These are phyloP conservation scores for Pseudocercospora musae DNA, from an alignment of 2,329 filamentous ascomycete species.

Conservation along the genomic window DNA sequence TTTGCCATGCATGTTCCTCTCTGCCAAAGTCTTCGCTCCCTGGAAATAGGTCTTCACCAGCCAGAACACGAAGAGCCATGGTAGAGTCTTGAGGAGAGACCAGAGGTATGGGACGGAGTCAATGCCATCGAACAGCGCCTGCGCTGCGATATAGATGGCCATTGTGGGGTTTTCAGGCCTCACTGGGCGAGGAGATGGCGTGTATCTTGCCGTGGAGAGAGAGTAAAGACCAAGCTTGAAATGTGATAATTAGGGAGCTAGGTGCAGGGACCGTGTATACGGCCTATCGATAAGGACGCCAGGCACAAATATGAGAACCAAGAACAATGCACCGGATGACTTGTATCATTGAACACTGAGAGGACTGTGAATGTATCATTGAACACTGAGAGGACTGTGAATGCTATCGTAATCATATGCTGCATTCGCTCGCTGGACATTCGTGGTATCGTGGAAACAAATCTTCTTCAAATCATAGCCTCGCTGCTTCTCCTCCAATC, in stretches of 20 bases:
- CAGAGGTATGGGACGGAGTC: constrained; percentile 43
- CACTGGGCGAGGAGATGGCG: neutral
- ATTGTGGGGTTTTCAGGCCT: constrained; percentile 40
- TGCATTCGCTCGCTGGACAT: neutral
- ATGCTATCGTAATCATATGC: neutral
- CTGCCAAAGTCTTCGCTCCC: constrained; percentile 69
- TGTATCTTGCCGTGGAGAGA: neutral
- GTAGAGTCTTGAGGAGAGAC: constrained; percentile 47
- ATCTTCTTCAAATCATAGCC: constrained; percentile 20
- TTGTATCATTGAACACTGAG: no score
- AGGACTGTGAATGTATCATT: no score
- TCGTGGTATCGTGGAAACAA: neutral
- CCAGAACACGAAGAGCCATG: constrained; percentile 52
- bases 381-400: no score
- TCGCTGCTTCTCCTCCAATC: constrained; percentile 35
- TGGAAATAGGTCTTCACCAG: constrained; percentile 72
- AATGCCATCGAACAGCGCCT: constrained; percentile 54
- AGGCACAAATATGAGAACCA: neutral
- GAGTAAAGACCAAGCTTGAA: neutral
- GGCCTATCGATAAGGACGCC: neutral
- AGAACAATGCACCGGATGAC: no score
- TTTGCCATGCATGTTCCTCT: constrained; percentile 86
- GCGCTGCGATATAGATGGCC: constrained; percentile 59
- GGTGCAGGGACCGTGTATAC: neutral
- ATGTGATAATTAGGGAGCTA: neutral